Evolutionary conservation across 2,329 filamentous ascomycete genomes (phyloP), one percentile per base, ranked within the genome.

Genomic region (Arthrobotrys sphaeroides): DNA sequence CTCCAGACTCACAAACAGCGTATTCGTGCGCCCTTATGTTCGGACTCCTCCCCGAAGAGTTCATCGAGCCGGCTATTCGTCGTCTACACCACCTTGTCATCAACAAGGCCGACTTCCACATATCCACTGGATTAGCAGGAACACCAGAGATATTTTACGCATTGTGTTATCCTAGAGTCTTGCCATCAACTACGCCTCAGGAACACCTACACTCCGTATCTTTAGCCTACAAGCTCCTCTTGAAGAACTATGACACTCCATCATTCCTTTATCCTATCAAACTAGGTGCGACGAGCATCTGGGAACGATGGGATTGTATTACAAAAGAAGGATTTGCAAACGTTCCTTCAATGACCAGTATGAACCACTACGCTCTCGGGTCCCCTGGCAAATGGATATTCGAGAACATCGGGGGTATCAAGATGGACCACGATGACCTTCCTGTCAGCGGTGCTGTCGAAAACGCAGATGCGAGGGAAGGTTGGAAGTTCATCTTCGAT

Each of bases 281-380:
- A 0, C 83, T 84, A 81, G 81, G 81, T 12, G 85, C 82, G 0
- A 86, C 85, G 0, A 86, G 85, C 0, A 85, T 83, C 0, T 87
- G 85, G 85, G 85, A 87, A 74, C 82, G 85, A 1, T 86, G 85
- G 85, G 84, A 87, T 59, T 84, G 82, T 31, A 79, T 86, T 33
- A 78, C 85, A 0, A 80, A 84, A 0, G 80, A 86, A 64, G 85
- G 84, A 0, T 80, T 77, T 0, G 77, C 86, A n/a, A 86, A 86
- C 60, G 81, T 83, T 0, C 84, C 84, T 0, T 78, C 81, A 36
- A 86, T 86, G 85, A 85, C 84, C 0, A 85, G 84, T 16, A 85
- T 85, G 74, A 86, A 86, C 24, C 85, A 86, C 77, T 86, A 86
- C 62, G 83, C 85, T 0, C 83, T 85, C 16, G 84, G 85, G 0